Evolutionary conservation across 257 asterid genomes (phyloP).

Genomic region (Cruciata laevipes): DNA sequence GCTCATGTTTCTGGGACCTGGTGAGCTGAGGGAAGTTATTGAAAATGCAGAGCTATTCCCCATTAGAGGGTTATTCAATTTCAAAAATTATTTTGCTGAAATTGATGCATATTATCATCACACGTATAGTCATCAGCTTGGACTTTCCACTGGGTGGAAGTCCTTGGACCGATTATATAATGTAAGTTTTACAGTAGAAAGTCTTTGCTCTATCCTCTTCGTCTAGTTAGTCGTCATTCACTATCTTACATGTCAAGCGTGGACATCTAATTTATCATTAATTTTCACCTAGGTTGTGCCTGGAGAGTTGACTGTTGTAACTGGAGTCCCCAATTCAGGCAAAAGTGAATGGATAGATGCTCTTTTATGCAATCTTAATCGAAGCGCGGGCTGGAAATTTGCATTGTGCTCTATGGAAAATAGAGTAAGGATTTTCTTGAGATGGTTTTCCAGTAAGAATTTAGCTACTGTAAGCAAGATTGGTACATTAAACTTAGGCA

Average conservation of each 20-base stretch:
- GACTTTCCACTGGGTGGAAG: slow-evolving; percentile 97
- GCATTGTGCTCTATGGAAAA: slow-evolving; percentile 98
- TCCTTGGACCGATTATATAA: slow-evolving; percentile 67
- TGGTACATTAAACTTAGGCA: not conserved
- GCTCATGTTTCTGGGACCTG: slow-evolving; percentile 84
- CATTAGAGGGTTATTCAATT: slow-evolving; percentile 76
- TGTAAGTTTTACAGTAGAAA: slow-evolving; percentile 36
- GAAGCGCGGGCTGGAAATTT: slow-evolving; percentile 84
- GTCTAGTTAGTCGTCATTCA: not conserved
- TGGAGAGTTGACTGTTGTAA: slow-evolving; percentile 86
- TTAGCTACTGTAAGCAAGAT: not conserved
- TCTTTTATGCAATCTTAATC: slow-evolving; percentile 86
- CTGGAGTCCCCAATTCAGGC: slow-evolving; percentile 99
- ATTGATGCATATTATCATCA: slow-evolving; percentile 81
- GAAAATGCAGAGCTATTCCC: slow-evolving; percentile 89
- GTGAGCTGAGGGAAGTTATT: slow-evolving; percentile 65
- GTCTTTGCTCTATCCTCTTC: slow-evolving; percentile 9
- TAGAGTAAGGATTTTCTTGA: slow-evolving; percentile 37
- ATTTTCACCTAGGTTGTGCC: slow-evolving; percentile 69
- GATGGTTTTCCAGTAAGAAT: not conserved
- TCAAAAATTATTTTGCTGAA: slow-evolving; percentile 60
- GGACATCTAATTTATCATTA: slow-evolving; percentile 1
- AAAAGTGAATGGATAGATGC: slow-evolving; percentile 99
- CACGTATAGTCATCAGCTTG: slow-evolving; percentile 71
- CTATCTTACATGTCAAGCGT: not conserved